A percentile compares a stretch with the other conserved stretches of the same genome.
Conservation (phyloP, 441 rosid genomes). For the Dalechampia spathulata region DNA sequence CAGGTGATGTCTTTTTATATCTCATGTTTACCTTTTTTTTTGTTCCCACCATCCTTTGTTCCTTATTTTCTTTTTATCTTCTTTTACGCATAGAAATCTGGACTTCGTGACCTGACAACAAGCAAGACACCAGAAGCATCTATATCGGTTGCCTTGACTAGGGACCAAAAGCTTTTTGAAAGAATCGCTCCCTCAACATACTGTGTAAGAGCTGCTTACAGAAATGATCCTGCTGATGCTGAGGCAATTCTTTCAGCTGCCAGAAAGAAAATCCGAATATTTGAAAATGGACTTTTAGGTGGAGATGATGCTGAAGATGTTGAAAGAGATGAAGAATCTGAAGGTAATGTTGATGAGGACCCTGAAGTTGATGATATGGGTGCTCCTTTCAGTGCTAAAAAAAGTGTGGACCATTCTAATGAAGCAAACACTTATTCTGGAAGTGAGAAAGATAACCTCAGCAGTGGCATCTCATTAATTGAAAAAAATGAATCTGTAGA, state of each 20-base stretch:
- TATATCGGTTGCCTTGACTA: slow-evolving; percentile 95
- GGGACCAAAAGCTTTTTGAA: slow-evolving; percentile 99
- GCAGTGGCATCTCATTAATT: slow-evolving; percentile 26
- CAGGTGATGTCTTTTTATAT: slow-evolving; percentile 46
- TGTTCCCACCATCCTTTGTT: background rate
- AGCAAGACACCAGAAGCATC: slow-evolving; percentile 99
- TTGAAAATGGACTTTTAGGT: slow-evolving; percentile 78
- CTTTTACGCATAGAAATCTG: slow-evolving; percentile 65
- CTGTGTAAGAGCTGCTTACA: slow-evolving; percentile 86
- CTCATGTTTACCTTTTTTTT: slow-evolving; percentile 5
- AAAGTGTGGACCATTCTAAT: slow-evolving; percentile 29
- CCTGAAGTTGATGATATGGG: slow-evolving; percentile 88
- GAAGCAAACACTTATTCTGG: slow-evolving; percentile 35
- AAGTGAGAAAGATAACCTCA: slow-evolving; percentile 32
- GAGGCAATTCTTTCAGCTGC: slow-evolving; percentile 87
- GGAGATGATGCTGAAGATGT: slow-evolving; percentile 90
- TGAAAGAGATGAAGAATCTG: slow-evolving; percentile 94
- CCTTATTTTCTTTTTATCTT: background rate
- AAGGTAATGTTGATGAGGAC: slow-evolving; percentile 80
- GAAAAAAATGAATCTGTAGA: slow-evolving; percentile 27
- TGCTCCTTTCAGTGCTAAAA: slow-evolving; percentile 38
- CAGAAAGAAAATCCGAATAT: slow-evolving; percentile 78
- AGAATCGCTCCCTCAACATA: slow-evolving; percentile 99
- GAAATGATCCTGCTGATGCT: slow-evolving; percentile 94
- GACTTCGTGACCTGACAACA: slow-evolving; percentile 91